Evolutionary conservation across 1,284 basidiomycete genomes (phyloP).

Genomic region (Ustilago hordei): DNA sequence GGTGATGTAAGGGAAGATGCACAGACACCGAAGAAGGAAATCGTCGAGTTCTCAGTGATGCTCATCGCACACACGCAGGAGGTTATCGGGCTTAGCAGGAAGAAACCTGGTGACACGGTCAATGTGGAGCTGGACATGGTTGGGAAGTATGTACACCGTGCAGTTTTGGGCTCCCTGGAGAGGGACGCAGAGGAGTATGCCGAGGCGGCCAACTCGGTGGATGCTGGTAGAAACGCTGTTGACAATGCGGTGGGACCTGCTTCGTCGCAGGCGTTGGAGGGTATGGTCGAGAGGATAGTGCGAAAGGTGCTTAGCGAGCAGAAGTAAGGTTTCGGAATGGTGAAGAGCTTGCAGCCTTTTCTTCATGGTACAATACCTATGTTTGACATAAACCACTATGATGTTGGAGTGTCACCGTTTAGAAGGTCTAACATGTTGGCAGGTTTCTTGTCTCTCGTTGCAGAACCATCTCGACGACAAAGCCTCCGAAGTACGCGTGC

Average conservation of each 20-base stretch:
- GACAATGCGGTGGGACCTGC: conserved; percentile 33
- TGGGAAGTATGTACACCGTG: conserved; percentile 67
- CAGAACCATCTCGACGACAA: neutral
- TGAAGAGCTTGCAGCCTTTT: neutral
- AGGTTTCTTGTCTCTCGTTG: neutral
- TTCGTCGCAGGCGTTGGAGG: conserved; percentile 44
- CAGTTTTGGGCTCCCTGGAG: conserved; percentile 55
- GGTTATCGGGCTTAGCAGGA: conserved; percentile 63
- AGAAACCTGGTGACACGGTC: conserved; percentile 64
- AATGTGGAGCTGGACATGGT: conserved; percentile 69
- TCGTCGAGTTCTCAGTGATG: conserved; percentile 68
- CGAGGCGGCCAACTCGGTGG: conserved; percentile 25
- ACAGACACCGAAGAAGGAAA: conserved; percentile 47
- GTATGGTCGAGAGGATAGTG: conserved; percentile 54
- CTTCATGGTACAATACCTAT: neutral
- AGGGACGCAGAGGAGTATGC: conserved; percentile 39
- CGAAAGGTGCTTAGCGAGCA: conserved; percentile 49
- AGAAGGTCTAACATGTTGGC: conserved; percentile 18
- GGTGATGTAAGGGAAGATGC: conserved; percentile 45
- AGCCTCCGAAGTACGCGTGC: neutral
- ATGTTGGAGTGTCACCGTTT: neutral
- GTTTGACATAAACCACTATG: neutral
- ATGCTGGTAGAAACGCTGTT: conserved; percentile 35
- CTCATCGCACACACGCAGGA: conserved; percentile 69
- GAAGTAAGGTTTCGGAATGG: conserved; percentile 11